Evolutionary conservation across 2,329 filamentous ascomycete genomes (phyloP).

Genomic region (Clarireedia sp.): DNA sequence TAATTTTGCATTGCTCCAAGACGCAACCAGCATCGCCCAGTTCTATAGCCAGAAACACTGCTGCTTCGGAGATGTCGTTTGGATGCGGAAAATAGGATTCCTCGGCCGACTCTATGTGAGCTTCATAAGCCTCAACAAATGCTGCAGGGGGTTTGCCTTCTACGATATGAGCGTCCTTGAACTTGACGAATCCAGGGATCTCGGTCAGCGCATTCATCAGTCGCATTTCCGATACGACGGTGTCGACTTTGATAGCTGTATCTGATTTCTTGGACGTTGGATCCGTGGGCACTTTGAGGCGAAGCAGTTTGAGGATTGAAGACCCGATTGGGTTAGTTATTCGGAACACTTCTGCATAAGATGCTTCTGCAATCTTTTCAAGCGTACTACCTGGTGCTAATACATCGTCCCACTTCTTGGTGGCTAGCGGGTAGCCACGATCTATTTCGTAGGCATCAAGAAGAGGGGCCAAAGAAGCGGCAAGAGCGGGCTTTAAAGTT

Average conservation of each 20-base stretch:
- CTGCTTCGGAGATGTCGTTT: conserved; percentile 49
- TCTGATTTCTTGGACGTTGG: conserved; percentile 13
- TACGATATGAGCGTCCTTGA: conserved; percentile 56
- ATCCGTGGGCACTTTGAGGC: conserved; percentile 35
- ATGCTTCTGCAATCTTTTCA: conserved; percentile 58
- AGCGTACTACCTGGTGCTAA: conserved; percentile 46
- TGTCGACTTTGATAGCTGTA: conserved; percentile 30
- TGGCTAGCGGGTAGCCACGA: conserved; percentile 6
- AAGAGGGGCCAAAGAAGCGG: conserved; percentile 17
- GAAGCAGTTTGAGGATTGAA: conserved; percentile 58
- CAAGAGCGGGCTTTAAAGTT: background rate
- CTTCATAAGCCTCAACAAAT: conserved; percentile 45
- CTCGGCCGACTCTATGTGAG: conserved; percentile 23
- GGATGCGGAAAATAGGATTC: conserved; percentile 52
- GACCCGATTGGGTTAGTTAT: conserved; percentile 51
- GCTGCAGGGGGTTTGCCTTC: conserved; percentile 45
- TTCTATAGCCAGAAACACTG: conserved; percentile 53
- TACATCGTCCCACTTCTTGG: conserved; percentile 44
- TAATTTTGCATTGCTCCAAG: conserved; percentile 49
- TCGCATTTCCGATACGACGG: conserved; percentile 50
- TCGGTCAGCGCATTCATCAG: conserved; percentile 58
- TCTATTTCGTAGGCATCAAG: conserved; percentile 17
- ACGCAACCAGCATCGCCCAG: conserved; percentile 54
- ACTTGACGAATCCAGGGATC: conserved; percentile 57
- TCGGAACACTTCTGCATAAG: conserved; percentile 58